Evolutionary conservation across 306 rosid species (phyloP).

Genomic region (Rosa rugosa): DNA sequence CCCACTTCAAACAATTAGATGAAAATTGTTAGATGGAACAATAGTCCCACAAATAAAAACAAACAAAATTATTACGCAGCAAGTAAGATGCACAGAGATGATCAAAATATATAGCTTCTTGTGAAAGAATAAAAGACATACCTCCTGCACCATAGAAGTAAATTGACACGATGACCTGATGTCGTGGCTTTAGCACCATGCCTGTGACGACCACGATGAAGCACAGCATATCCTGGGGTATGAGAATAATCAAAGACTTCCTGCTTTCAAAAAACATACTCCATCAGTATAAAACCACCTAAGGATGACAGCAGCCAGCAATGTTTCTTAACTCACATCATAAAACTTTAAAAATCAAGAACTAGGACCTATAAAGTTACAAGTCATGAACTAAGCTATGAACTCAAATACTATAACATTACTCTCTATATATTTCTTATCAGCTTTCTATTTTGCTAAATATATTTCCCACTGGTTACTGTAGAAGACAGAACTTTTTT

Average conservation of each 20-base stretch:
- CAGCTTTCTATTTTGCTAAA: not conserved
- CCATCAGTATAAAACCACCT: constrained; percentile 27
- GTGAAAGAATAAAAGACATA: constrained; percentile 29
- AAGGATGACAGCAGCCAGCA: not conserved
- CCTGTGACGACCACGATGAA: constrained; percentile 84
- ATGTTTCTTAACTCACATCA: constrained; percentile 29
- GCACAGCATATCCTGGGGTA: constrained; percentile 79
- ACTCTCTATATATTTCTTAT: not conserved
- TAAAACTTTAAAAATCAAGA: constrained; percentile 14
- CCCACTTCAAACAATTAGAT: not conserved
- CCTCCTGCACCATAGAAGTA: constrained; percentile 95
- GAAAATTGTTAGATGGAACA: not conserved
- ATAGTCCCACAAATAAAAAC: not conserved
- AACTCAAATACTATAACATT: not conserved
- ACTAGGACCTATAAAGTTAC: not conserved
- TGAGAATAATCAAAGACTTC: constrained; percentile 76
- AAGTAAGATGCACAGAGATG: not conserved
- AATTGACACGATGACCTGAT: constrained; percentile 70
- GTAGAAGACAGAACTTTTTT: not conserved
- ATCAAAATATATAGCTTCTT: constrained; percentile 8
- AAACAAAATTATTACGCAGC: not conserved
- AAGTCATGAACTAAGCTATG: not conserved
- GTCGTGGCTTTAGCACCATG: constrained; percentile 88
- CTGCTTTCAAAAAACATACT: constrained; percentile 49
- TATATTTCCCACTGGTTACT: not conserved